These are phyloP conservation scores for Herpotrichia juniperi DNA, from an alignment of 2,329 filamentous ascomycete genomes.

Conservation along the genomic window DNA sequence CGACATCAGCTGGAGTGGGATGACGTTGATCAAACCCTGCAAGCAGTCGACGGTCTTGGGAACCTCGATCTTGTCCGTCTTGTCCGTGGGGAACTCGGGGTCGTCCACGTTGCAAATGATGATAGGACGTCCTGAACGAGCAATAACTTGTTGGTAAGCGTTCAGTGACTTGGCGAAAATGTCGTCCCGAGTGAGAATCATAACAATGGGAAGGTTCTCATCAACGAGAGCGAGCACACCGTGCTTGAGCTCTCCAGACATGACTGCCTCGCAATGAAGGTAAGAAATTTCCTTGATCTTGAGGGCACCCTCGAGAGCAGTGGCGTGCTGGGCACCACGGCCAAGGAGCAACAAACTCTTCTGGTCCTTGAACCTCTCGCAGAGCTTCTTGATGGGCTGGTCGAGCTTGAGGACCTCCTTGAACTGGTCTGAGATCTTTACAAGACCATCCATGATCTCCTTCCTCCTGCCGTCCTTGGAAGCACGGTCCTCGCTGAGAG, in stretches of 20 bases:
- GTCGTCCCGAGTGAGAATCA: slow-evolving; percentile 96
- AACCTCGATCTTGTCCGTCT: slow-evolving; percentile 97
- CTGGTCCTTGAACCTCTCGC: slow-evolving; percentile 94
- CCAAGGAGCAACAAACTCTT: slow-evolving; percentile 94
- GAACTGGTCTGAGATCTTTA: slow-evolving; percentile 88
- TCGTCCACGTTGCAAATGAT: slow-evolving; percentile 96
- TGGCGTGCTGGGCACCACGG: slow-evolving; percentile 95
- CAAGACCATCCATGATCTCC: slow-evolving; percentile 94
- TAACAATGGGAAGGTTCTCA: slow-evolving; percentile 98
- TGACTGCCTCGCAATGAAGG: slow-evolving; percentile 98
- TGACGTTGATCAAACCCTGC: slow-evolving; percentile 96
- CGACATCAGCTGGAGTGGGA: slow-evolving; percentile 95
- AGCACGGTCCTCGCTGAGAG: slow-evolving; percentile 92
- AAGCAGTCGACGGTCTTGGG: slow-evolving; percentile 94
- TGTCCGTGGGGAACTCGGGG: slow-evolving; percentile 83
- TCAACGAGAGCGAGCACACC: slow-evolving; percentile 96
- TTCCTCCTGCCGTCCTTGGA: slow-evolving; percentile 91
- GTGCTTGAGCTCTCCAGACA: slow-evolving; percentile 99
- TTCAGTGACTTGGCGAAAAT: slow-evolving; percentile 99
- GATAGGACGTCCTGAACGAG: slow-evolving; percentile 92
- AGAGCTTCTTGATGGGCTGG: slow-evolving; percentile 92
- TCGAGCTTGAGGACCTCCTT: slow-evolving; percentile 89
- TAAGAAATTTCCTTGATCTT: slow-evolving; percentile 99
- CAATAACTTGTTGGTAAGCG: slow-evolving; percentile 99
- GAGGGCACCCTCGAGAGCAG: slow-evolving; percentile 92